Conservation (phyloP, 2,329 filamentous ascomycete genomes). For the Fusarium penzigii region DNA sequence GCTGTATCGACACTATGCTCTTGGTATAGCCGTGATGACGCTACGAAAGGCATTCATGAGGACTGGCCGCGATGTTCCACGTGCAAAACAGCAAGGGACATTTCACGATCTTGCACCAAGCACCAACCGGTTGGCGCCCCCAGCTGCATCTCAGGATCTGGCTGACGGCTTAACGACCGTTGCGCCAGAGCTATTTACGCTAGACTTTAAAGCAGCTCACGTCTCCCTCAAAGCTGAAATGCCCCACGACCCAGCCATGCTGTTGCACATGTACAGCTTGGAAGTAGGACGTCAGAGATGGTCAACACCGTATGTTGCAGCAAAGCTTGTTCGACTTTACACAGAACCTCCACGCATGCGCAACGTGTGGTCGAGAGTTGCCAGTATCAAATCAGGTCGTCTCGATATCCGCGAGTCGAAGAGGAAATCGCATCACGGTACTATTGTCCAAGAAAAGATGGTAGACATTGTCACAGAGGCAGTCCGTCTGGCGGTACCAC, state of each 20-base stretch:
- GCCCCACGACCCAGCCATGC: conserved; percentile 85
- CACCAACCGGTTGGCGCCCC: conserved; percentile 40
- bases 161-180: conserved; percentile 36
- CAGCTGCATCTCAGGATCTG: conserved; percentile 34
- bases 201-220: conserved; percentile 80
- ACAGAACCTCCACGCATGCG: conserved; percentile 83
- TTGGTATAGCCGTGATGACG: conserved; percentile 78
- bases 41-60: conserved; percentile 69
- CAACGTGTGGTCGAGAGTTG: conserved; percentile 80
- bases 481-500: conserved; percentile 83
- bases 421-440: conserved; percentile 62
- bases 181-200: conserved; percentile 67
- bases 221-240: conserved; percentile 87
- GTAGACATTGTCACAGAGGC: conserved; percentile 85
- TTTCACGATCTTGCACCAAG: conserved; percentile 19
- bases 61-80: conserved; percentile 45
- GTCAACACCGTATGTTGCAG: conserved; percentile 77
- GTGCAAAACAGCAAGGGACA: conserved; percentile 34
- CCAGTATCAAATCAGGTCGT: conserved; percentile 79
- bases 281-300: conserved; percentile 85
- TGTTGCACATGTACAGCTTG: conserved; percentile 84
- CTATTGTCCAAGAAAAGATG: conserved; percentile 71
- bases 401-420: conserved; percentile 79
- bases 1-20: conserved; percentile 87
- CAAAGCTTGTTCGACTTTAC: conserved; percentile 80